Conservation (phyloP, 495 filamentous ascomycete species). For the Trichoderma parareesei region DNA sequence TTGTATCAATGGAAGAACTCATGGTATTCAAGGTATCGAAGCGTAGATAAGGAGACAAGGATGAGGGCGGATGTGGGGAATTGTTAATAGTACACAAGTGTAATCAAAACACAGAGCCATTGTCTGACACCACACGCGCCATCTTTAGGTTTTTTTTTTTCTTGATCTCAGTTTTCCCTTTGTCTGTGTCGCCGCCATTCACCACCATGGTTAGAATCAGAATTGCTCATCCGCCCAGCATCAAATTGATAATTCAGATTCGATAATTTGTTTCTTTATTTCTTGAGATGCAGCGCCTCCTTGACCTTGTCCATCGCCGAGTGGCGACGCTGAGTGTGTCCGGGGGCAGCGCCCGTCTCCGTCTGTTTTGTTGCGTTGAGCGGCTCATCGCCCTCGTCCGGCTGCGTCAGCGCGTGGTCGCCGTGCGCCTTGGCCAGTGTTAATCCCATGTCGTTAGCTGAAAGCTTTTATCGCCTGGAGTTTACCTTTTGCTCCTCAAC, state of each 20-base stretch:
- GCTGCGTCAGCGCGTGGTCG: neutral
- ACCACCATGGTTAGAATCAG: neutral
- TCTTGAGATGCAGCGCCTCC: conserved; percentile 10
- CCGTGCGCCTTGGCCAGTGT: neutral
- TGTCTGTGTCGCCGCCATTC: no score
- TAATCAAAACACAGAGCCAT: no score
- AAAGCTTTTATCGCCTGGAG: neutral
- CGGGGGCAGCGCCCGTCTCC: neutral
- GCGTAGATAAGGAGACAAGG: no score
- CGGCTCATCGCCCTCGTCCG: neutral
- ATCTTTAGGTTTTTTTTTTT: neutral
- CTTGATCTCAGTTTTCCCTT: neutral
- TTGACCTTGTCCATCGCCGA: conserved; percentile 13
- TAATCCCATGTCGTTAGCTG: neutral
- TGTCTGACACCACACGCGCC: neutral
- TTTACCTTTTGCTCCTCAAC: conserved; percentile 7
- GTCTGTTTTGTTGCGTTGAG: neutral
- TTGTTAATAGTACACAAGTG: no score
- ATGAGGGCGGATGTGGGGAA: neutral
- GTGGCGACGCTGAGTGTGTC: neutral
- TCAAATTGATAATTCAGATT: neutral
- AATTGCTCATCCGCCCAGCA: neutral
- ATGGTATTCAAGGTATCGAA: no score
- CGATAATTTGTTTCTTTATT: neutral
- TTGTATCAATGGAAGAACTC: no score